Conservation (phyloP, 176 grass and related monocot species). For the Oryza glumipatula region DNA sequence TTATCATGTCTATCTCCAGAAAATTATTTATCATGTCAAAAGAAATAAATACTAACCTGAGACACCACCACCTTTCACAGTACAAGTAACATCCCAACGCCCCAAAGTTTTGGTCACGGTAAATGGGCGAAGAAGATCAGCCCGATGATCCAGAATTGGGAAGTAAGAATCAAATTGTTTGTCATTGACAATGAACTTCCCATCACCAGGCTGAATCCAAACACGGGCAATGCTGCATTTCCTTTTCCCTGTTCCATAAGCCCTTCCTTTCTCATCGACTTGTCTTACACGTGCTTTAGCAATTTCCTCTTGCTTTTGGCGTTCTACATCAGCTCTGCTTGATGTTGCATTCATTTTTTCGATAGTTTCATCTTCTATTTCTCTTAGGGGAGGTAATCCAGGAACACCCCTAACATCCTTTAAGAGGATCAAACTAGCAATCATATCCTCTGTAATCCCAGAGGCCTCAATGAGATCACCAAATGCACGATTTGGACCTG, state of each 20-base stretch:
- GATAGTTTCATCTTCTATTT: conserved; percentile 86
- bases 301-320: conserved; percentile 75
- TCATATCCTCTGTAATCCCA: conserved; percentile 86
- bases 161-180: conserved; percentile 96
- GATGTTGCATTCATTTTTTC: conserved; percentile 66
- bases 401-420: conserved; percentile 72
- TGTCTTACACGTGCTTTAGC: conserved; percentile 74
- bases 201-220: conserved; percentile 88
- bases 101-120: conserved; percentile 81
- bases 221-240: conserved; percentile 92
- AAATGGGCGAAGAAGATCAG: conserved; percentile 89
- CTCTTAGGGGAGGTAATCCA: conserved; percentile 74
- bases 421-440: conserved; percentile 91
- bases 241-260: conserved; percentile 93
- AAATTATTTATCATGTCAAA: not conserved
- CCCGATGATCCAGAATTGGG: conserved; percentile 87
- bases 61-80: conserved; percentile 88
- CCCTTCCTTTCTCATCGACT: conserved; percentile 93
- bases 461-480: conserved; percentile 77
- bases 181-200: conserved; percentile 88
- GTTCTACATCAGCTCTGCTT: conserved; percentile 77
- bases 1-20: not conserved
- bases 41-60: conserved; percentile 65
- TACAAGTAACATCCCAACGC: conserved; percentile 76
- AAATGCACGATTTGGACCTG: conserved; percentile 89